Evolutionary conservation across 306 rosid species (phyloP), one percentile per base, ranked within the genome.

Genomic region (Lagenaria siceraria): DNA sequence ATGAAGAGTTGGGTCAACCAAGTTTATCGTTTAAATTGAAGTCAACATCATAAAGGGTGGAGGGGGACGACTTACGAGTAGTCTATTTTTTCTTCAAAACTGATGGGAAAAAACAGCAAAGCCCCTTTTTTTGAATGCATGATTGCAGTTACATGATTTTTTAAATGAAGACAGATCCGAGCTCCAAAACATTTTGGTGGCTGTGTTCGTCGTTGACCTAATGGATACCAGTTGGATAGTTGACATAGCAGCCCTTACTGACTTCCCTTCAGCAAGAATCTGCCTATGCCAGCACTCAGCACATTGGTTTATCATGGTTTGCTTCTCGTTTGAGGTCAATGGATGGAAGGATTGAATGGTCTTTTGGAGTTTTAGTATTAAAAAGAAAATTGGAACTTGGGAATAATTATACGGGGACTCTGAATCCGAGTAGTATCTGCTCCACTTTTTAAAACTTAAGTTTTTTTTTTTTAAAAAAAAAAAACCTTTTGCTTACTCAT

Each of bases 291-390:
- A 64, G 71, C 74, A 5, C 72, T 7, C 36, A 64, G 71, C 74
- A 5, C 72, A 36, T 65, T 22, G 25, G 81, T 89, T 89, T 54
- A 92, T 86, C 92, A 92, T 87, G 4, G 95, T 90, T 79, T 89
- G 85, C 86, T 80, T 89, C 89, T 91, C 95, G 33, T 76, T 87
- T 79, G 89, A 90, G 78, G 97, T 89, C 83, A 89, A 72, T 46
- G 93, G 86, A 84, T 35, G 1, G 10, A 64, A 29, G 48, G 71
- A 35, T 11, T 22, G 63, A 56, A 56, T 22, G 7, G 15, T 4
- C 17, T 56, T 24, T 22, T 12, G 31, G 31, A 29, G 3, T 56
- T 22, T 56, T 24, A 11, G 17, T 21, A 22, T 56, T 15, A 13
- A 46, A 46, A 46, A 2, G 17, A 46, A 46, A 46, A 12, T 46